phyloP scores from a whole-genome alignment of 164 flowering plant species.

The Vitis labrusca region DNA sequence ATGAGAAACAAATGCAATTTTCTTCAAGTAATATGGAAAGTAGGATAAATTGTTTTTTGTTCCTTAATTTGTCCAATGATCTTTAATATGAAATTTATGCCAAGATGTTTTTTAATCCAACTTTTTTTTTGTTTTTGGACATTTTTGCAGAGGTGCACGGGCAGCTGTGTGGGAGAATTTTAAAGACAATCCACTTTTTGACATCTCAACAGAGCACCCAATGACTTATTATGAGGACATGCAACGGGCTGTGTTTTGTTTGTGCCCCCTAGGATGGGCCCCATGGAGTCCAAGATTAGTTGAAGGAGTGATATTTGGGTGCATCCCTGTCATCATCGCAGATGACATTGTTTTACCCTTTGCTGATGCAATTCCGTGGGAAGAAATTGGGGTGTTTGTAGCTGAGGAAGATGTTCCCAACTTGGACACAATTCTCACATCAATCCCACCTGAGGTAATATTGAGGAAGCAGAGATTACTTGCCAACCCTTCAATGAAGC shows the following conservation, averaged over 20 bases:
- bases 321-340: slow-evolving; percentile 94
- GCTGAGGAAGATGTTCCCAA: slow-evolving; percentile 86
- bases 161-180: slow-evolving; percentile 99
- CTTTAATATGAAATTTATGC: no score
- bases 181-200: slow-evolving; percentile 92
- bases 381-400: slow-evolving; percentile 87
- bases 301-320: slow-evolving; percentile 93
- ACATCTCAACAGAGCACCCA: slow-evolving; percentile 96
- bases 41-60: no score
- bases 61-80: no score
- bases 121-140: not conserved
- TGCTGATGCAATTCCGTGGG: slow-evolving; percentile 98
- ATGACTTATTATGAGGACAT: slow-evolving; percentile 94
- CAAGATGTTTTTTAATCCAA: not conserved
- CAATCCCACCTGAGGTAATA: slow-evolving; percentile 78
- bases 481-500: slow-evolving; percentile 94
- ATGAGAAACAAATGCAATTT: no score
- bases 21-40: no score
- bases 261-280: slow-evolving; percentile 98
- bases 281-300: slow-evolving; percentile 99
- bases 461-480: slow-evolving; percentile 89
- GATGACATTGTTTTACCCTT: slow-evolving; percentile 95
- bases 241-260: slow-evolving; percentile 93
- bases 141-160: slow-evolving; percentile 78
- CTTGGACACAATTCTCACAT: slow-evolving; percentile 83